Conservation (phyloP, 1,284 basidiomycete genomes). For the Microbotryum lychnidis-dioicae region DNA sequence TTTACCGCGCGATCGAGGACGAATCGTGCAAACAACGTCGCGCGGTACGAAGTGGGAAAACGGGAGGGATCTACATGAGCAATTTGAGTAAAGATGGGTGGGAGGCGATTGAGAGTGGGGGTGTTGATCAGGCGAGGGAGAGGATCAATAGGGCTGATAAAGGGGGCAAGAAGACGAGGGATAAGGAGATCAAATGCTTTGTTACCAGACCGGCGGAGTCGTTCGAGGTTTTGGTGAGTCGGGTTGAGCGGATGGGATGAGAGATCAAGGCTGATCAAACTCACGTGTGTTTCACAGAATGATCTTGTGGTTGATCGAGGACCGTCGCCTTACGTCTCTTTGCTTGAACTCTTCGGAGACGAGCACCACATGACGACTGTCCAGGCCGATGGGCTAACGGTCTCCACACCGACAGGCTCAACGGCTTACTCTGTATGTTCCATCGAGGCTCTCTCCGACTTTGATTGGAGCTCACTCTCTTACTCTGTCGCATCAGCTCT, state of each 20-base stretch:
- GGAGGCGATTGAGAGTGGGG: slow-evolving; percentile 78
- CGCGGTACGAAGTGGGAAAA: slow-evolving; percentile 81
- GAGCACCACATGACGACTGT: slow-evolving; percentile 99
- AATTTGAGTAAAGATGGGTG: slow-evolving; percentile 79
- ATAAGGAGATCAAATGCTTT: slow-evolving; percentile 98
- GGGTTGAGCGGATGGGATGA: too few species aligned
- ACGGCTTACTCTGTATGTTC: slow-evolving; percentile 85
- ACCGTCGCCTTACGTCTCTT: slow-evolving; percentile 92
- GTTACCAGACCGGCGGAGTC: slow-evolving; percentile 89
- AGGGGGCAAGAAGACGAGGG: slow-evolving; percentile 49
- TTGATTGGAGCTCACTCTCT: neutral
- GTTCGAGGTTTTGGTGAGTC: slow-evolving; percentile 70
- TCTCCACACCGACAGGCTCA: slow-evolving; percentile 94
- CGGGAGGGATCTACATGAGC: slow-evolving; percentile 90
- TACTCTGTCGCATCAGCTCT: slow-evolving; percentile 51
- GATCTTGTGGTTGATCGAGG: slow-evolving; percentile 97
- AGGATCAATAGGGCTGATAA: slow-evolving; percentile 64
- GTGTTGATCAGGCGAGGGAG: slow-evolving; percentile 65
- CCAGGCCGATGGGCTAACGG: slow-evolving; percentile 92
- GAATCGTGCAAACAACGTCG: slow-evolving; percentile 41
- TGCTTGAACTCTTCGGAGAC: slow-evolving; percentile 97
- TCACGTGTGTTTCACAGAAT: slow-evolving; percentile 45
- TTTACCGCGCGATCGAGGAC: slow-evolving; percentile 77
- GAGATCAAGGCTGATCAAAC: too few species aligned
- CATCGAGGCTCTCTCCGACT: neutral